Percentiles rank a stretch among this genome's conserved stretches.
Evolutionary conservation across 352 stramenopile genomes (phyloP).

Genomic region (Phytophthora tubulina): DNA sequence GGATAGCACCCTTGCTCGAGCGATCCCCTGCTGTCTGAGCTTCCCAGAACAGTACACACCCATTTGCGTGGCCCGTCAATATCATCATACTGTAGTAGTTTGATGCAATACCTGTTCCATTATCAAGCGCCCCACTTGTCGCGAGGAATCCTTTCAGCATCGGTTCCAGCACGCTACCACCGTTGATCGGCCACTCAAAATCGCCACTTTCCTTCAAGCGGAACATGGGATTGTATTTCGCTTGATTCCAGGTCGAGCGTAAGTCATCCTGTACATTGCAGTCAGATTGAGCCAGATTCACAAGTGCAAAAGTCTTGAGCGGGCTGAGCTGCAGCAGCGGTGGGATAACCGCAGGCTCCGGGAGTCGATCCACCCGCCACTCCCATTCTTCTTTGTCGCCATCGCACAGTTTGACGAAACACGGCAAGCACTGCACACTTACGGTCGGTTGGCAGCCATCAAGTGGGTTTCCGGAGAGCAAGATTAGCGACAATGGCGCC

Average conservation of each 20-base stretch:
- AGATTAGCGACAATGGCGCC: slow-evolving; percentile 66
- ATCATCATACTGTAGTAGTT: slow-evolving; percentile 54
- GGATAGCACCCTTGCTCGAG: slow-evolving; percentile 61
- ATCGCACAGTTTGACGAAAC: slow-evolving; percentile 62
- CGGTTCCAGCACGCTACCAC: slow-evolving; percentile 63
- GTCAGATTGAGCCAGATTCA: slow-evolving; percentile 54
- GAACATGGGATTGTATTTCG: slow-evolving; percentile 48
- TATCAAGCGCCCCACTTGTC: slow-evolving; percentile 31
- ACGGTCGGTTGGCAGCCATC: slow-evolving; percentile 71
- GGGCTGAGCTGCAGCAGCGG: slow-evolving; percentile 63
- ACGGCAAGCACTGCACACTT: slow-evolving; percentile 72
- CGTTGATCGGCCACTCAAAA: slow-evolving; percentile 83
- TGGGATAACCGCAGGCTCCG: slow-evolving; percentile 46
- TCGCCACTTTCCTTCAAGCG: slow-evolving; percentile 48
- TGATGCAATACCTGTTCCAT: slow-evolving; percentile 38
- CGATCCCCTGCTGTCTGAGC: slow-evolving; percentile 53
- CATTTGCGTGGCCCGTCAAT: slow-evolving; percentile 67
- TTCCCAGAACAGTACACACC: slow-evolving; percentile 74
- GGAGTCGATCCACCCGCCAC: slow-evolving; percentile 57
- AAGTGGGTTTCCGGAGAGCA: slow-evolving; percentile 79
- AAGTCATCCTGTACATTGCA: slow-evolving; percentile 61
- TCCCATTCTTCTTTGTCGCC: slow-evolving; percentile 79
- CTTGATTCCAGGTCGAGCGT: slow-evolving; percentile 46
- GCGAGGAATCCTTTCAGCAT: slow-evolving; percentile 61
- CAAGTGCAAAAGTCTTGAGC: slow-evolving; percentile 53